Conservation (phyloP, 2,329 filamentous ascomycete species). For the Fusarium domesticum region DNA sequence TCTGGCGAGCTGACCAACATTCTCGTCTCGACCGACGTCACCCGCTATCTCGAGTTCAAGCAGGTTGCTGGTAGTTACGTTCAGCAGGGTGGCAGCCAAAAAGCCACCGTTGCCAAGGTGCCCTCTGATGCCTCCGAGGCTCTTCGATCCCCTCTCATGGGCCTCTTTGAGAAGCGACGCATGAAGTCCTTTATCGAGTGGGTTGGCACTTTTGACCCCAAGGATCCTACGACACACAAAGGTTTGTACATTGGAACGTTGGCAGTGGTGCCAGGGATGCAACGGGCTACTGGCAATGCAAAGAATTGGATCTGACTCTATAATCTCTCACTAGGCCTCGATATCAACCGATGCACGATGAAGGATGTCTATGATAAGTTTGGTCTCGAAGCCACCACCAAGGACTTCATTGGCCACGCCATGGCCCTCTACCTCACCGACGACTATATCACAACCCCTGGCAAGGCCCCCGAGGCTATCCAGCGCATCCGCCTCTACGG, state of each 20-base stretch:
- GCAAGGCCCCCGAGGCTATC: conserved; percentile 78
- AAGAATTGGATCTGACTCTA: too few species aligned
- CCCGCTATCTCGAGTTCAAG: conserved; percentile 86
- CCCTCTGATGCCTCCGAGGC: conserved; percentile 90
- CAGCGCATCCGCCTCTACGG: conserved; percentile 94
- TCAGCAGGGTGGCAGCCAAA: conserved; percentile 77
- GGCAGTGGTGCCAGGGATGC: too few species aligned
- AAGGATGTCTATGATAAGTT: conserved; percentile 99
- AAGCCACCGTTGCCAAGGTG: conserved; percentile 94
- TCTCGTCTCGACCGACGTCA: conserved; percentile 91
- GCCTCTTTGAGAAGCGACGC: conserved; percentile 93
- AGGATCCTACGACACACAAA: conserved; percentile 83
- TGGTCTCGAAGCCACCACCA: conserved; percentile 80
- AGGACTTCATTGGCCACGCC: conserved; percentile 95
- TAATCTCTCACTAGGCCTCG: conserved; percentile 59
- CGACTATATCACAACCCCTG: conserved; percentile 73
- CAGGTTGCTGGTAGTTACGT: conserved; percentile 96
- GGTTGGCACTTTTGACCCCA: conserved; percentile 80
- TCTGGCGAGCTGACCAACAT: conserved; percentile 99
- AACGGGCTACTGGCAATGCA: too few species aligned
- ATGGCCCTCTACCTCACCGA: conserved; percentile 96
- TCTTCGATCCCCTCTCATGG: conserved; percentile 90
- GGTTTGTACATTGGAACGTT: conserved; percentile 64
- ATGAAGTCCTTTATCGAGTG: conserved; percentile 97
- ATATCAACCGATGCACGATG: conserved; percentile 79